Base-by-base conservation (phyloP, 1,284 basidiomycete species). In the Austropuccinia psidii region DNA sequence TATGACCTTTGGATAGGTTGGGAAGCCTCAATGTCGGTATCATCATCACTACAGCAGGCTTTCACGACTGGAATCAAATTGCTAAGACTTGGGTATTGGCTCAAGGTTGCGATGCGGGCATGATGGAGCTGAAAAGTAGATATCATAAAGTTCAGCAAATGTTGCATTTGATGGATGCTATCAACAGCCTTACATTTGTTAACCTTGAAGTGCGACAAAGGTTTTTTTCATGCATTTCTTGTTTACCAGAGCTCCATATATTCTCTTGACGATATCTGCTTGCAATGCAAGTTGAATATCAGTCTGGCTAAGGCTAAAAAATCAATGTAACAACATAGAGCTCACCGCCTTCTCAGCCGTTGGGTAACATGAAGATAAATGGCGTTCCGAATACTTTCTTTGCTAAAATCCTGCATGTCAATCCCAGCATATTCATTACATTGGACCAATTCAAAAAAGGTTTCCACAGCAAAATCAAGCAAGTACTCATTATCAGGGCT, bases 31-130 rank as follows among this genome's bases (percentile, higher is more conserved):
- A 29, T 43, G 21, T 64, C 61, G 31, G 33, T 61, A 13, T 61
- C 58, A 29, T 61, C 58, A 41, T 61, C 35, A 37, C 61, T 64
- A 43, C 21, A 27, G 35, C 19, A 43, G 21, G 61, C 61, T 64
- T 64, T 11, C 19, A 64, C 41, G 47, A 64, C 47, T 13, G 61
- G 61, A 7, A 27, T 27, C 41, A 64, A 47, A 13, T 3, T 11
- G 21, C 7, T 7, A 27, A 64, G 37, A 17, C 61, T n/a, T 47
- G 39, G 61, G 21, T 43, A 58, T 2, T 5, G n/a, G 27, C 33
- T 29, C 21, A 58, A 29, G 17, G 17, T 29, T 6, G 55, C 55
- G 5, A 58, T 33, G 7, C 31, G 11, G 15, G 3, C 17, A 4
- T 58, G 55, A 21, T 35, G 31, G 15, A 58, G 55, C 55, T 58